Percentiles rank a stretch among this genome's conserved stretches.
Evolutionary conservation across 2,329 filamentous ascomycete genomes (phyloP).

Genomic region (Emericellopsis cladophorae): DNA sequence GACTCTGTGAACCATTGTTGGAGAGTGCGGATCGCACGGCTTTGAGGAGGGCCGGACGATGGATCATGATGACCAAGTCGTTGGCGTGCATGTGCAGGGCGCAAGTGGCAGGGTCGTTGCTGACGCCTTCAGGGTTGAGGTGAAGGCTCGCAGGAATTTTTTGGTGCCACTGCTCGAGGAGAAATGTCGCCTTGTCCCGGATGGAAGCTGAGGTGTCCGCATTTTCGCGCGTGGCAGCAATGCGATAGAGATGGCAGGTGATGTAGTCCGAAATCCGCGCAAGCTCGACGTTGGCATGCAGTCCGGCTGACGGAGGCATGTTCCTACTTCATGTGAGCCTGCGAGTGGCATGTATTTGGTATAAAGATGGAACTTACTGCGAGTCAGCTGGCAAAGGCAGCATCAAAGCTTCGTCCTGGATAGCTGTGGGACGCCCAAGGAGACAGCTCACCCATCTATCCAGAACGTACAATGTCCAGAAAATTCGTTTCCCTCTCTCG

Average conservation of each 20-base stretch:
- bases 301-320: conserved; percentile 28
- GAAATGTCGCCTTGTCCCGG: conserved; percentile 24
- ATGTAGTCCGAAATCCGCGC: conserved; percentile 34
- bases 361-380: conserved; percentile 19
- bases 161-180: conserved; percentile 27
- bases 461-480: conserved; percentile 40
- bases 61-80: conserved; percentile 33
- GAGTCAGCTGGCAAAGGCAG: conserved; percentile 25
- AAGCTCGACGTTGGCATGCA: conserved; percentile 32
- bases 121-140: conserved; percentile 19
- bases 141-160: conserved; percentile 23
- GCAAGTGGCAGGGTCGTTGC: conserved; percentile 27
- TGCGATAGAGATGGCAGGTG: conserved; percentile 30
- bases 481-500: conserved; percentile 30
- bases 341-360: not conserved
- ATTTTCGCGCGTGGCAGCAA: conserved; percentile 16
- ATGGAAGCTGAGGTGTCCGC: conserved; percentile 13
- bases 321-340: conserved; percentile 12
- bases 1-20: conserved; percentile 4
- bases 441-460: conserved; percentile 35
- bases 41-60: conserved; percentile 33
- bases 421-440: conserved; percentile 33
- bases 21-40: conserved; percentile 20
- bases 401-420: conserved; percentile 32
- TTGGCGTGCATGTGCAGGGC: conserved; percentile 37